phyloP scores from a whole-genome alignment of 352 stramenopile genomes.

The Pythium volutum region DNA sequence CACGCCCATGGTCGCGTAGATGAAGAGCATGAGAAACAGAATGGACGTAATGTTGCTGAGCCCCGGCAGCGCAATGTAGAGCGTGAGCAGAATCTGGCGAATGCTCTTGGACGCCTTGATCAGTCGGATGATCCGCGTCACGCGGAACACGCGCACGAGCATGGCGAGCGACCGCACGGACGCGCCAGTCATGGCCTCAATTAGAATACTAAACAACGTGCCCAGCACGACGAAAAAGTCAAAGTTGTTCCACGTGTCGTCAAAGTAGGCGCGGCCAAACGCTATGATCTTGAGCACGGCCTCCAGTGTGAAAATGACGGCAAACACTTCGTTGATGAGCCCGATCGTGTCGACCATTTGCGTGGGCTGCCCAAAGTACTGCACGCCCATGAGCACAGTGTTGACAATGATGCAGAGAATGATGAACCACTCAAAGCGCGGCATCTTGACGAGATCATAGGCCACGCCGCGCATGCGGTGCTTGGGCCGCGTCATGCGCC shows the following conservation, averaged over 20 bases:
- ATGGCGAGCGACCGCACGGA: constrained; percentile 77
- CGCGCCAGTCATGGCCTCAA: constrained; percentile 50
- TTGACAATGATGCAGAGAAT: constrained; percentile 90
- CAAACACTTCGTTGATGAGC: constrained; percentile 85
- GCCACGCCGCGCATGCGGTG: constrained; percentile 44
- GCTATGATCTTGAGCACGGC: constrained; percentile 84
- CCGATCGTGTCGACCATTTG: constrained; percentile 53
- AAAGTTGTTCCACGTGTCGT: constrained; percentile 87
- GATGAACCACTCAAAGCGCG: constrained; percentile 86
- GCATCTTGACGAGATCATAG: constrained; percentile 65
- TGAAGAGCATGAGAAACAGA: constrained; percentile 92
- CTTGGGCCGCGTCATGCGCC: constrained; percentile 49
- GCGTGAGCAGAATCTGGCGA: constrained; percentile 86
- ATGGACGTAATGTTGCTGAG: constrained; percentile 91
- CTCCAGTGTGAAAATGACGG: constrained; percentile 86
- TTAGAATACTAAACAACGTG: constrained; percentile 57
- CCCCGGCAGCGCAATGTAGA: constrained; percentile 87
- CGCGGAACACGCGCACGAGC: constrained; percentile 89
- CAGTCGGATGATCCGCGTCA: constrained; percentile 82
- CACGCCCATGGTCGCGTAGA: constrained; percentile 91
- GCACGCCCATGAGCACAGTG: constrained; percentile 83
- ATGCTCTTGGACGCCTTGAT: constrained; percentile 88
- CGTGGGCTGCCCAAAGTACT: constrained; percentile 81
- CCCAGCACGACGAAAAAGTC: constrained; percentile 82
- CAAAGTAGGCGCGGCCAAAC: constrained; percentile 79